These are phyloP conservation scores for Ceratobasidium sp. DNA, from an alignment of 1,284 basidiomycete species.

Conservation along the genomic window DNA sequence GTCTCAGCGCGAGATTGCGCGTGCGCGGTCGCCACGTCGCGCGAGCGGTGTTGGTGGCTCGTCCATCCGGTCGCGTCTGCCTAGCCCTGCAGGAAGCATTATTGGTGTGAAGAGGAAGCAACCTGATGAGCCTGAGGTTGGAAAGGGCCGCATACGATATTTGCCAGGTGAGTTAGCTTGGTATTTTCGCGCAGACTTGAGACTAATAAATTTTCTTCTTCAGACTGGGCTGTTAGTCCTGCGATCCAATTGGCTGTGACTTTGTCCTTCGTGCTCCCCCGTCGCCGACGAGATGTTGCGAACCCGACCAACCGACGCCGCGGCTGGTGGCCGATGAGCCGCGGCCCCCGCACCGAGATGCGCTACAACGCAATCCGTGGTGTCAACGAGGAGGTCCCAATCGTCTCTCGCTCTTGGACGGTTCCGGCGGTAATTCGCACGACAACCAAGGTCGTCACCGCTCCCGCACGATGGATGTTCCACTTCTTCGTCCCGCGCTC, in stretches of 20 bases:
- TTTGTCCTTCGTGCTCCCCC: constrained; percentile 31
- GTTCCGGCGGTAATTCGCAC: constrained; percentile 32
- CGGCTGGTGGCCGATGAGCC: constrained; percentile 30
- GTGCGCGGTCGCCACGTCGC: constrained; percentile 28
- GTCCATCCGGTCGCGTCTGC: constrained; percentile 22
- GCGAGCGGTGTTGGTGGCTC: constrained; percentile 21
- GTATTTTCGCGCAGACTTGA: neutral
- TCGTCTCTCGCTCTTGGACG: constrained; percentile 29
- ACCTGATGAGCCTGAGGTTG: constrained; percentile 27
- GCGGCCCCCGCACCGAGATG: constrained; percentile 35
- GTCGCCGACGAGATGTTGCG: constrained; percentile 32
- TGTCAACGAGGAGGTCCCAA: constrained; percentile 33
- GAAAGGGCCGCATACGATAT: constrained; percentile 26
- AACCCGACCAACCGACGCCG: constrained; percentile 28
- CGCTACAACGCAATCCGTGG: constrained; percentile 39
- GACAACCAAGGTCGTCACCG: constrained; percentile 40
- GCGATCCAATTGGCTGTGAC: constrained; percentile 39
- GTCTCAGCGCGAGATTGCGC: constrained; percentile 36
- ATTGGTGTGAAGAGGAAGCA: constrained; percentile 42
- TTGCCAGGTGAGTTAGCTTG: constrained; percentile 29
- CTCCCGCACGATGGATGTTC: constrained; percentile 36
- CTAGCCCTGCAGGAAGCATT: constrained; percentile 37
- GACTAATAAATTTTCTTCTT: neutral
- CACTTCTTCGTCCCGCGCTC: constrained; percentile 35
- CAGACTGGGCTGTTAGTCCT: constrained; percentile 39